These are phyloP conservation scores for Lecanicillium sp. DNA, from an alignment of 2,329 filamentous ascomycete species.

Conservation along the genomic window DNA sequence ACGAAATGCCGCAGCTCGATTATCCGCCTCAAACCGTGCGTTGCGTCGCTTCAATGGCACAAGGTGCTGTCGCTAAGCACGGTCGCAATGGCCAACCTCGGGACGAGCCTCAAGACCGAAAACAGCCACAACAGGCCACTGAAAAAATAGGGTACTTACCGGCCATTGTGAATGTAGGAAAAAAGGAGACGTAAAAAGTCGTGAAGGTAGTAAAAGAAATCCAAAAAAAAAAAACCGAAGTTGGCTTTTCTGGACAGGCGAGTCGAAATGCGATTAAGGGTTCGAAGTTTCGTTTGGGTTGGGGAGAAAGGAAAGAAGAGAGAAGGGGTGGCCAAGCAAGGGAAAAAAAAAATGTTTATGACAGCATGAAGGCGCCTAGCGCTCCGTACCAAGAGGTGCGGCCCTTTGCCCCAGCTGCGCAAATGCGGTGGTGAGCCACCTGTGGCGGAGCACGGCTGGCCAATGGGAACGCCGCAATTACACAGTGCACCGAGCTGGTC, in stretches of 20 bases:
- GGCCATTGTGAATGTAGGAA: conserved; percentile 31
- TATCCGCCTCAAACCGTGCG: neutral
- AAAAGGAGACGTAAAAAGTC: conserved; percentile 10
- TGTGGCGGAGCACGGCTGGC: conserved; percentile 18
- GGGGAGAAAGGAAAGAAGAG: conserved; percentile 13
- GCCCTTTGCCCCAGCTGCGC: conserved; percentile 5
- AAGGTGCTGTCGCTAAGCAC: too few species aligned
- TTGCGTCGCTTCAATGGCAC: conserved; percentile 9
- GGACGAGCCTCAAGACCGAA: too few species aligned
- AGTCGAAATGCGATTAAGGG: too few species aligned
- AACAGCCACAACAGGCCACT: too few species aligned
- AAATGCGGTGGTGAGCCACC: conserved; percentile 22
- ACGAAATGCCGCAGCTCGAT: neutral
- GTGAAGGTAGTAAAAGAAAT: conserved; percentile 12
- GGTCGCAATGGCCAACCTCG: too few species aligned
- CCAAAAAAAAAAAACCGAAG: conserved; percentile 13
- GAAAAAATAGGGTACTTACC: too few species aligned
- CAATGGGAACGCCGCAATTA: conserved; percentile 31
- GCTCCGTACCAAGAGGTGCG: conserved; percentile 1
- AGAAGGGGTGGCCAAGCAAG: conserved; percentile 16
- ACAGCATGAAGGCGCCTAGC: conserved; percentile 28
- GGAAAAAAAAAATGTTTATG: conserved; percentile 29
- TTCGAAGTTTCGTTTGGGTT: neutral
- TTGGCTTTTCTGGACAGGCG: too few species aligned
- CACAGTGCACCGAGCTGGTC: conserved; percentile 17